These are phyloP conservation scores for Nitzschia sp. DNA, from an alignment of 108 stramenopile species.

Conservation along the genomic window DNA sequence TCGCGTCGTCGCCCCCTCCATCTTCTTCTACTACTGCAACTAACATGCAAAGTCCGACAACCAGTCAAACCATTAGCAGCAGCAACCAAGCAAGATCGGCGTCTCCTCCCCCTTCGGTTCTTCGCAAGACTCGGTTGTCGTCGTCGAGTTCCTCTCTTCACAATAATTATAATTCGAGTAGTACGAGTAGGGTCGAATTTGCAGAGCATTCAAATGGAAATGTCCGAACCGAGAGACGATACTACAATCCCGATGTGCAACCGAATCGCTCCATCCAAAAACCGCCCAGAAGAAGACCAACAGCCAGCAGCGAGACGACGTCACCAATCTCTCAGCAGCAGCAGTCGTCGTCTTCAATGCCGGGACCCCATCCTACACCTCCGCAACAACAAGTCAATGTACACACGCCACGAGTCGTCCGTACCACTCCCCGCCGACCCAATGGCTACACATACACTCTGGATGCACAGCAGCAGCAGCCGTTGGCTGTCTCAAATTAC, in stretches of 20 bases:
- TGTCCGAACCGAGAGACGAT: not conserved
- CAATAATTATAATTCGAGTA: too few relatives aligned
- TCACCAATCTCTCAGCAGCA: not conserved
- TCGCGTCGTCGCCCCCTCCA: not conserved
- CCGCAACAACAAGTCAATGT: not conserved
- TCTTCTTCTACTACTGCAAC: not conserved
- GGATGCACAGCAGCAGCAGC: too few relatives aligned
- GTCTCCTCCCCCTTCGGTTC: not conserved
- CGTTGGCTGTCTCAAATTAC: too few relatives aligned
- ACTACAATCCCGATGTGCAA: not conserved
- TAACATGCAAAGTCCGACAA: too few relatives aligned
- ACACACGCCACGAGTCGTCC: not conserved
- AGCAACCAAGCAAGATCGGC: too few relatives aligned
- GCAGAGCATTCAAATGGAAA: conserved; percentile 2
- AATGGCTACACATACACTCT: too few relatives aligned
- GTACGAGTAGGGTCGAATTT: not conserved
- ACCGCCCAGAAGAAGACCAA: not conserved
- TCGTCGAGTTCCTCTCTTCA: not conserved
- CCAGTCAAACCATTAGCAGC: too few relatives aligned
- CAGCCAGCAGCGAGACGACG: not conserved
- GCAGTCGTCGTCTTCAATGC: too few relatives aligned
- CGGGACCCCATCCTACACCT: too few relatives aligned
- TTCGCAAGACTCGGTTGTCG: not conserved
- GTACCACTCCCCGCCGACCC: not conserved
- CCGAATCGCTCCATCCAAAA: not conserved